Percentiles rank a stretch among this genome's conserved stretches.
phyloP scores from a whole-genome alignment of 208 protist species.

The Trypanosoma scelopori region DNA sequence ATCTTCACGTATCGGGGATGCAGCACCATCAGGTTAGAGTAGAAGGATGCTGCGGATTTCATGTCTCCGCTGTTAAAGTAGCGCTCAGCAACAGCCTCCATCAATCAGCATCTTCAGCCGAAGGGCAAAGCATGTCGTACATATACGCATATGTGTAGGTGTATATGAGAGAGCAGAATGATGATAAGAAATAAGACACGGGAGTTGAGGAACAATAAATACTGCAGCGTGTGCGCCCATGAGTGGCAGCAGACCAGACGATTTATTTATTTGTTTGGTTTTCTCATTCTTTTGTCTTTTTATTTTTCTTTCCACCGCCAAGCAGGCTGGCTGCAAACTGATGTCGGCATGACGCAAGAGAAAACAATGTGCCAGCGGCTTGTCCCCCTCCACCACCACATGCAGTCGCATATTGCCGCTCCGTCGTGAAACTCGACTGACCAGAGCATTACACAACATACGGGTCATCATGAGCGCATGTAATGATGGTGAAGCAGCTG shows the following conservation, averaged over 20 bases:
- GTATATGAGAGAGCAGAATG: no score
- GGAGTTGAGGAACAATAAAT: background rate
- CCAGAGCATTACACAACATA: background rate
- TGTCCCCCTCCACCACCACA: background rate
- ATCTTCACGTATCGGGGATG: slow-evolving; percentile 70
- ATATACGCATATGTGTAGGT: no score
- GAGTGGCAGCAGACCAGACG: no score
- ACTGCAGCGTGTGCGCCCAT: no score
- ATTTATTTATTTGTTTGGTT: no score
- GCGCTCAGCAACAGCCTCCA: slow-evolving; percentile 74
- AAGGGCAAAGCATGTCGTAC: background rate
- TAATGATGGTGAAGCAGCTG: no score
- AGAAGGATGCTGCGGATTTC: slow-evolving; percentile 61
- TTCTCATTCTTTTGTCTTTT: no score
- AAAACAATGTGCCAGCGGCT: no score
- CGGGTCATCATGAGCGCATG: background rate
- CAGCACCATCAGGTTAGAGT: slow-evolving; percentile 70
- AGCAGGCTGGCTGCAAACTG: no score
- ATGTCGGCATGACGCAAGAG: background rate
- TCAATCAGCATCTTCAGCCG: slow-evolving; percentile 11
- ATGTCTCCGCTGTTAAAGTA: slow-evolving; percentile 75
- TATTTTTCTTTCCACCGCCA: no score
- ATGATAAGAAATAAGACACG: background rate
- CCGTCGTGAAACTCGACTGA: background rate
- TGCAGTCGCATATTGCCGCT: background rate